Base-by-base conservation (phyloP, 805 yeast genomes). In the Candida patagonica region DNA sequence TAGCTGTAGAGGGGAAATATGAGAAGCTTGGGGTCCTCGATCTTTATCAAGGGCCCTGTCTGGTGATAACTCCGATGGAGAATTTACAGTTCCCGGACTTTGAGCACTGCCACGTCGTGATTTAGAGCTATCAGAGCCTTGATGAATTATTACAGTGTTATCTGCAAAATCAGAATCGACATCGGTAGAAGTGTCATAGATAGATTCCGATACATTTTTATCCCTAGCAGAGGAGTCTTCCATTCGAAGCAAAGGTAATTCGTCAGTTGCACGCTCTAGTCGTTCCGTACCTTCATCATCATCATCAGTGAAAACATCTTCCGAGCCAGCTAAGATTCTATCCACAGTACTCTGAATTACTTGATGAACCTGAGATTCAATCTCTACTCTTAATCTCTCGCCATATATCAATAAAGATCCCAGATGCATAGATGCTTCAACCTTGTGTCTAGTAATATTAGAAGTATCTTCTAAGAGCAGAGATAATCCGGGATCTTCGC, bases 351-450 rank as follows among this genome's bases (percentile, higher is more conserved):
- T 73, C 26, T 62, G 58, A 2, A 86, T 70, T 0, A 92, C 80
- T 26, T 76, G 76, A 19, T 69, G 63, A 2, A 87, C 87, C 52
- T 77, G 62, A 16, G 61, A 68, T 53, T 86, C 92, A 3, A 86
- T 82, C 57, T 88, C 95, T 38, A 70, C 73, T 39, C 84, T 81
- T 37, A 87, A 76, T 50, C 76, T 79, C 47, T 80, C 80, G 16
- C 83, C 77, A 56, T 80, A 86, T 41, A 80, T 75, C 44, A 84
- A 65, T 2, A 85, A 74, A 45, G 87, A 81, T 10, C 84, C 78
- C 40, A 83, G 66, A 52, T 96, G 66, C 13, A 75, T 65, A 15
- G 86, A 69, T 0, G 83, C 70, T 38, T 80, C 85, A 2, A 84
- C 68, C 57, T 88, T 88, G 13, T 71, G 74, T 37, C 67, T 67